phyloP scores from a whole-genome alignment of 164 flowering plant genomes.

The Santalum album region DNA sequence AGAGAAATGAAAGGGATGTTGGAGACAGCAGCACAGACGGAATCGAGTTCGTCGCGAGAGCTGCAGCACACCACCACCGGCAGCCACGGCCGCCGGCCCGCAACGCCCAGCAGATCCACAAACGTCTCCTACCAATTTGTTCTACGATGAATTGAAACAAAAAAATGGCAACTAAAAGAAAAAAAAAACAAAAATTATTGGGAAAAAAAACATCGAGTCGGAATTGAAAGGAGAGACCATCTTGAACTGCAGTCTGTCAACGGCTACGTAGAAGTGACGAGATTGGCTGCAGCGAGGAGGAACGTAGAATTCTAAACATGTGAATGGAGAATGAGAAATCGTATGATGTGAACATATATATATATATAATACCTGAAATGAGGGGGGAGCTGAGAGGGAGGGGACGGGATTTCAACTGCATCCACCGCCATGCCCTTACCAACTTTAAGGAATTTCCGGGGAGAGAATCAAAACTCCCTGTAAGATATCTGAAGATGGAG shows the following conservation, averaged over 20 bases:
- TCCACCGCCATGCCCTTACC: no score
- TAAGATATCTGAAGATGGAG: no score
- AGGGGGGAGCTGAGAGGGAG: no score
- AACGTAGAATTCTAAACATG: no score
- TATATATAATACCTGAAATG: no score
- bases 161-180: not conserved
- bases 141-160: not conserved
- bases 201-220: no score
- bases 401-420: no score
- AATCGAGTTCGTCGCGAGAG: slow-evolving; percentile 91
- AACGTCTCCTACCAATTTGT: slow-evolving; percentile 60
- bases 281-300: slow-evolving; percentile 35
- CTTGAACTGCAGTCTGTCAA: slow-evolving; percentile 78
- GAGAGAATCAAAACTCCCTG: no score
- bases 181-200: no score
- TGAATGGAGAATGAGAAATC: no score
- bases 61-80: slow-evolving; percentile 86
- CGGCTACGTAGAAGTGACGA: slow-evolving; percentile 88
- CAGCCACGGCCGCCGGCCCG: slow-evolving; percentile 51
- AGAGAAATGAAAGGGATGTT: slow-evolving; percentile 50
- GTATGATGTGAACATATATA: no score
- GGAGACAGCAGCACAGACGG: slow-evolving; percentile 69
- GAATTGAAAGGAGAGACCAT: slow-evolving; percentile 33
- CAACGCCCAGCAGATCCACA: slow-evolving; percentile 67
- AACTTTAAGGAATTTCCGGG: no score